Evolutionary conservation across 108 stramenopile genomes (phyloP).

Genomic region (Pseudonitzschia multiseries): DNA sequence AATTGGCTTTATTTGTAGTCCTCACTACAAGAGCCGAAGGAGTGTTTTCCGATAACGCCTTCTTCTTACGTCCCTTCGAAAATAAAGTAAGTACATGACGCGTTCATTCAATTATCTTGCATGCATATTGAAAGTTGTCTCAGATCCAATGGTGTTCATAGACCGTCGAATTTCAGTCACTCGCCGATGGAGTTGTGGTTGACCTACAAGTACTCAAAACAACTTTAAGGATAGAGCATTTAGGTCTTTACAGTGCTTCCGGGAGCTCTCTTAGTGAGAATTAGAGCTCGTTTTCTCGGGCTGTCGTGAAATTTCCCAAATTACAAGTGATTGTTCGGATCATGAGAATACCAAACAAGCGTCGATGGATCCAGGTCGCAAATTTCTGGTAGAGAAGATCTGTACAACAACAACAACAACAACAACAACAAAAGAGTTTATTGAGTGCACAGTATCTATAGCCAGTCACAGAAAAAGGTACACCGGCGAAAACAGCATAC

Average conservation of each 20-base stretch:
- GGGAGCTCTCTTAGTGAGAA: background rate
- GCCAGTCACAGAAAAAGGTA: background rate
- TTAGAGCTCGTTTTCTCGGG: background rate
- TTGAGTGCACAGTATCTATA: too few species aligned
- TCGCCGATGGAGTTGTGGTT: conserved; percentile 7
- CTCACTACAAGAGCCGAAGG: conserved; percentile 50
- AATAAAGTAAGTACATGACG: background rate
- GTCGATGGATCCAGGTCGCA: conserved; percentile 35
- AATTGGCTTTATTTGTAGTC: conserved; percentile 40
- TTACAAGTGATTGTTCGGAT: background rate
- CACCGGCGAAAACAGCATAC: background rate
- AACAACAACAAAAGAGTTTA: too few species aligned
- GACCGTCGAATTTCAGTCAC: conserved; percentile 4
- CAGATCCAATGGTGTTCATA: background rate
- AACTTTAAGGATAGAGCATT: conserved; percentile 38
- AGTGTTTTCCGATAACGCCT: conserved; percentile 40
- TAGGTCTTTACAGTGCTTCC: conserved; percentile 21
- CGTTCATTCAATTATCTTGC: background rate
- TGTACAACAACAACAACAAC: too few species aligned
- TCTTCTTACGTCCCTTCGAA: background rate
- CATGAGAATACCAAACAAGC: conserved; percentile 28
- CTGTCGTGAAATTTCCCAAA: background rate
- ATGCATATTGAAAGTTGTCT: background rate
- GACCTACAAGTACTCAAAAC: conserved; percentile 17
- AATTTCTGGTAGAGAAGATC: conserved; percentile 30